phyloP scores from a whole-genome alignment of 1,284 basidiomycete genomes.

The Cerioporus squamosus region DNA sequence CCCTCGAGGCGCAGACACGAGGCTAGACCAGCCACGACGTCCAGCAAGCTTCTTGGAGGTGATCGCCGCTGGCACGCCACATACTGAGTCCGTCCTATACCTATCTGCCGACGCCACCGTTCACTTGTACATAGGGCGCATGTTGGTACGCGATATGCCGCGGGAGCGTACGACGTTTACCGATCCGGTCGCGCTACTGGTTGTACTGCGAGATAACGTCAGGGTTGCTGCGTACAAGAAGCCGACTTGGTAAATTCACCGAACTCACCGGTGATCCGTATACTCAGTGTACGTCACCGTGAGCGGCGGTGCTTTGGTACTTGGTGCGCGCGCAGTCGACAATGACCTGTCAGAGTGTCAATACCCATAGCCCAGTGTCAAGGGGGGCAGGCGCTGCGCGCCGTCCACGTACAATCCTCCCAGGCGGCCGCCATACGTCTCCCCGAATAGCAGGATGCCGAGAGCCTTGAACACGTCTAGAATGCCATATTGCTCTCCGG shows the following conservation, averaged over 20 bases:
- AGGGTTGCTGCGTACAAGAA: neutral
- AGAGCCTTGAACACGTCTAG: too few species aligned
- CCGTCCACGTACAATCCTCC: too few species aligned
- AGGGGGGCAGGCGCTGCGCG: too few species aligned
- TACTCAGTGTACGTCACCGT: neutral
- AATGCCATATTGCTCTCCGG: too few species aligned
- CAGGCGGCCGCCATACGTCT: too few species aligned
- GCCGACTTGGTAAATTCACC: conserved; percentile 3
- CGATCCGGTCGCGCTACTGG: neutral
- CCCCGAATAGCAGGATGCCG: too few species aligned
- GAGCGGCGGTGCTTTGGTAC: too few species aligned
- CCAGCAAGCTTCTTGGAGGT: conserved; percentile 2
- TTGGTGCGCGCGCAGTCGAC: too few species aligned
- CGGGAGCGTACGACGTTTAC: too few species aligned
- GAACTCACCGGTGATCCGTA: conserved; percentile 8
- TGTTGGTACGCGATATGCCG: neutral
- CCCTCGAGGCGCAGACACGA: neutral
- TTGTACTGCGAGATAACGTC: neutral
- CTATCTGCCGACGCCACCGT: neutral
- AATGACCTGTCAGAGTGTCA: too few species aligned
- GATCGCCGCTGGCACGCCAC: conserved; percentile 5
- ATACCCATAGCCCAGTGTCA: too few species aligned
- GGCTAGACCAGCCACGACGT: neutral
- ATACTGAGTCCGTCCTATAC: neutral
- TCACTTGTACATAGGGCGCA: neutral